Base-by-base conservation (phyloP, 352 stramenopile species). In the Phytophthora sansomeana region DNA sequence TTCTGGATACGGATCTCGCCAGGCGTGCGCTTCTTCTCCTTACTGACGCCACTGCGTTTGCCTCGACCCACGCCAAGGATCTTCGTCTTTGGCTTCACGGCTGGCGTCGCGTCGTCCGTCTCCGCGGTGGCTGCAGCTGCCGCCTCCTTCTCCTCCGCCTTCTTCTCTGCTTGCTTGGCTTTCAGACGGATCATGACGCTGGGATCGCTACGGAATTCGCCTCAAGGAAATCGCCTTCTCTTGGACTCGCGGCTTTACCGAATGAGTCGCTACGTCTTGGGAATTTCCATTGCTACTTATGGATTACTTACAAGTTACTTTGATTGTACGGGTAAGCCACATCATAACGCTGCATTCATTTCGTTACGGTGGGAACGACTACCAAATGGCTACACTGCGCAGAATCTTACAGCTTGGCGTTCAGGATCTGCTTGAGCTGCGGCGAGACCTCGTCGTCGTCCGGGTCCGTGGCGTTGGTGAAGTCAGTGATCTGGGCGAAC, bases 1-100 rank as follows among this genome's bases (percentile, higher is more conserved):
- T 99, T 99, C 78, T 99, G 97, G 75, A 99, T 99, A 48, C 97
- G 91, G 79, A 99, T 99, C 81, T 99, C 97, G 69, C 96, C 97
- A 6, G 97, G 97, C 69, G 92, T 98, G 63, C 96, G 92, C 74
- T 98, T 95, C 81, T 97, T 96, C 61, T 93, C 85, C 67, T 95
- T 96, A 67, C 59, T 89, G 29, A 46, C 69, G 17, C 83, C 83
- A 3, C 47, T 30, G 54, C 87, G 83, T 55, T 93, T 95, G 44
- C 89, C 89, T 14, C 89, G 86, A 11, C 89, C 89, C 6, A 96
- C 82, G 38, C 89, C 89, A 0, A 96, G 63, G 57, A 96, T 96
- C 69, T 92, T 92, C 39, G 78, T 91, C 73, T 93, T 93, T 58
- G 84, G 77, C 66, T 92, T 92, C 7, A 56, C 50, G 3, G 46